Percentiles rank a stretch among this genome's conserved stretches.
phyloP scores from a whole-genome alignment of 345 rosid genomes.

The Corchorus olitorius region DNA sequence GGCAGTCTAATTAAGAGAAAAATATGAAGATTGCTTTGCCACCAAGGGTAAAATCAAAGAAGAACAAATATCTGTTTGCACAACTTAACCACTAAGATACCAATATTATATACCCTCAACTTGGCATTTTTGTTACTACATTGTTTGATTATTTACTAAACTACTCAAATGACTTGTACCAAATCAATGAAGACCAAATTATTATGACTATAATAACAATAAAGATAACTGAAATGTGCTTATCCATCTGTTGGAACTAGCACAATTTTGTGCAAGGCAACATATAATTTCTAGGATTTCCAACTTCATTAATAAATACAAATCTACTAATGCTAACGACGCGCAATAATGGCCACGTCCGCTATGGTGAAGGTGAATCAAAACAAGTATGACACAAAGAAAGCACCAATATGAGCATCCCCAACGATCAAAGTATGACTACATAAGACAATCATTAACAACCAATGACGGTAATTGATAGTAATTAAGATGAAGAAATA shows the following conservation, averaged over 20 bases:
- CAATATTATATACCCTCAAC: neutral
- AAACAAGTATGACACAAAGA: neutral
- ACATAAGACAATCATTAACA: neutral
- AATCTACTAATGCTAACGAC: neutral
- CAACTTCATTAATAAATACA: neutral
- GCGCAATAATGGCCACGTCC: neutral
- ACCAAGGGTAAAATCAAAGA: neutral
- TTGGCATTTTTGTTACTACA: neutral
- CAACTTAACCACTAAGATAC: neutral
- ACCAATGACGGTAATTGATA: neutral
- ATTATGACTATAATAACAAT: neutral
- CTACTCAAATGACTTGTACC: neutral
- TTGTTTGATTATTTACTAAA: neutral
- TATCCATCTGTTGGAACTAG: constrained; percentile 3
- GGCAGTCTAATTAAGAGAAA: neutral
- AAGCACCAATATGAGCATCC: neutral
- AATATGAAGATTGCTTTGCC: neutral
- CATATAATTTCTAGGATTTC: neutral
- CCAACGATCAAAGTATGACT: neutral
- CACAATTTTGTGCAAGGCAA: neutral
- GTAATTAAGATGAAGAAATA: neutral
- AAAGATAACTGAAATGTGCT: neutral
- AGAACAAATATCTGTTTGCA: neutral
- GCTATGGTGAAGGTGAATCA: neutral
- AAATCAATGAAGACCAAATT: too few species aligned